phyloP scores from a whole-genome alignment of 1,284 basidiomycete genomes.

The Sporisorium sorghi region DNA sequence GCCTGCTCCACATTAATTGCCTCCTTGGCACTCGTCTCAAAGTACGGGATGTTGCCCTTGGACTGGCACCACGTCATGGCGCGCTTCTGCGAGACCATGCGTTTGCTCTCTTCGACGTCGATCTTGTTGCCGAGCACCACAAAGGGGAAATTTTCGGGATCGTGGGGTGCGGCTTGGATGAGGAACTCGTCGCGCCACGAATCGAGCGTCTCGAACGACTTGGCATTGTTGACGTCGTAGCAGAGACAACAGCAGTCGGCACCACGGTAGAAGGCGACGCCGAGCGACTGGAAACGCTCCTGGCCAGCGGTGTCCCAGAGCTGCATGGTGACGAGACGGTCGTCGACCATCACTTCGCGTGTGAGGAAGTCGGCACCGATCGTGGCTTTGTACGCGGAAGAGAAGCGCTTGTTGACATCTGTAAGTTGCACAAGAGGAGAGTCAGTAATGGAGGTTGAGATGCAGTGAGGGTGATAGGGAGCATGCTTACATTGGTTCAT shows the following conservation, averaged over 20 bases:
- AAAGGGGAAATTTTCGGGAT: slow-evolving; percentile 99
- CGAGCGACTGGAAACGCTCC: slow-evolving; percentile 98
- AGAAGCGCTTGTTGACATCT: slow-evolving; percentile 99
- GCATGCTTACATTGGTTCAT: slow-evolving; percentile 87
- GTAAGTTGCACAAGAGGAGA: neutral
- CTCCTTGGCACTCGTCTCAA: slow-evolving; percentile 99
- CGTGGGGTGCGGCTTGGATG: slow-evolving; percentile 89
- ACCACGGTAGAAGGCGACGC: slow-evolving; percentile 98
- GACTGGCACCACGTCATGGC: slow-evolving; percentile 99
- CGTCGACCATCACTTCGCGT: slow-evolving; percentile 98
- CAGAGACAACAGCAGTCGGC: slow-evolving; percentile 96
- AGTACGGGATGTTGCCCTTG: slow-evolving; percentile 99
- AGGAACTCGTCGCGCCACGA: slow-evolving; percentile 69
- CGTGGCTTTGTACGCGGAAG: slow-evolving; percentile 91
- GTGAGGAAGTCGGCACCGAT: slow-evolving; percentile 77
- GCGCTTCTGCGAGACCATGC: slow-evolving; percentile 98
- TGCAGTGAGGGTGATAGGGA: neutral
- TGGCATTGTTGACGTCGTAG: slow-evolving; percentile 98
- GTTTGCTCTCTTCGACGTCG: slow-evolving; percentile 98
- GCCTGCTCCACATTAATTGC: slow-evolving; percentile 99
- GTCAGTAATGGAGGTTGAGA: neutral
- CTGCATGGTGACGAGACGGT: slow-evolving; percentile 95
- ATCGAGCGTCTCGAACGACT: slow-evolving; percentile 88
- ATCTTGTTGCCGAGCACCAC: slow-evolving; percentile 96
- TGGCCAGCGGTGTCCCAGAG: slow-evolving; percentile 99